Conservation (phyloP, 441 rosid species). For the Adansonia madagascariensis region DNA sequence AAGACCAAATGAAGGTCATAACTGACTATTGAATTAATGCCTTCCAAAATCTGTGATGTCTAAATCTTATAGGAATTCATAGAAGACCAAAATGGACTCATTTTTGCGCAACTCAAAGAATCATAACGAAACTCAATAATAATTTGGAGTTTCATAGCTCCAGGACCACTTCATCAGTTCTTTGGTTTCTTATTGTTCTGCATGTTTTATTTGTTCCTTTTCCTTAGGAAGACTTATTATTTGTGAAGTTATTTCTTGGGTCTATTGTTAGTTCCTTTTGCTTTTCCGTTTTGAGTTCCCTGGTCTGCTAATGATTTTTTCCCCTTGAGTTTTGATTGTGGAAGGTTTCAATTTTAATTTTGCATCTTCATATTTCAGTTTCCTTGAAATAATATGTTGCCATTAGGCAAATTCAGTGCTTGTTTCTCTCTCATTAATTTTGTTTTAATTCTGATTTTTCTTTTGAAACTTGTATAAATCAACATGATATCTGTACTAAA, state of each 20-base stretch:
- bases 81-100: background rate
- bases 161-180: background rate
- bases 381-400: slow-evolving; percentile 8
- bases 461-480: background rate
- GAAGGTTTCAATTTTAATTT: background rate
- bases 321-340: background rate
- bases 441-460: slow-evolving; percentile 16
- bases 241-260: background rate
- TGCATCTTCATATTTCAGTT: background rate
- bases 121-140: background rate
- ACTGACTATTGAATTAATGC: background rate
- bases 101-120: background rate
- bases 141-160: background rate
- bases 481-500: background rate
- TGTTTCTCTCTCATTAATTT: slow-evolving; percentile 5
- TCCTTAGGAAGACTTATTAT: background rate
- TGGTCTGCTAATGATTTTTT: background rate
- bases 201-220: background rate
- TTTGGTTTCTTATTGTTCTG: background rate
- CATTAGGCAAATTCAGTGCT: slow-evolving; percentile 1
- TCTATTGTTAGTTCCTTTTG: slow-evolving; percentile 7
- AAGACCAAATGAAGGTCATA: background rate
- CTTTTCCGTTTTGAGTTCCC: background rate
- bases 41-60: background rate
- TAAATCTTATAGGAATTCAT: background rate